A percentile compares a stretch with the other conserved stretches of the same genome.
Evolutionary conservation across 805 yeast genomes (phyloP).

Genomic region (Lipomyces lipofer): DNA sequence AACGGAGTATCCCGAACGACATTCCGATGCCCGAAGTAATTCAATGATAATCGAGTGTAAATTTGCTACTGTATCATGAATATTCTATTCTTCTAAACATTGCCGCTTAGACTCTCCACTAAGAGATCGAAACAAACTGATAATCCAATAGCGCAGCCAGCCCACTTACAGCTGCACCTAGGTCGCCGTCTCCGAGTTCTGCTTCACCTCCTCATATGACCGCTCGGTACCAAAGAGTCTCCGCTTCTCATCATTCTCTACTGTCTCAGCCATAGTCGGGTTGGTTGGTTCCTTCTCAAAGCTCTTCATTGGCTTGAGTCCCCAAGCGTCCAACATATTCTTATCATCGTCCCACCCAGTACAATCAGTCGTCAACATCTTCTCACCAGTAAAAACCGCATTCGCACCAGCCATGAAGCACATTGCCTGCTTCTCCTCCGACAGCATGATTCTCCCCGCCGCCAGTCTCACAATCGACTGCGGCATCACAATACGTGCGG

Average conservation of each 20-base stretch:
- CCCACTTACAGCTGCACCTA: neutral
- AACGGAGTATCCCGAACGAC: too few relatives aligned
- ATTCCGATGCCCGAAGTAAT: too few relatives aligned
- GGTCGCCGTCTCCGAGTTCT: neutral
- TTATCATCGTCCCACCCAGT: slow-evolving; percentile 83
- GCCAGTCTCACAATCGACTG: slow-evolving; percentile 68
- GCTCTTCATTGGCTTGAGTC: slow-evolving; percentile 41
- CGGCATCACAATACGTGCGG: slow-evolving; percentile 77
- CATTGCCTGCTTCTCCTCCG: slow-evolving; percentile 69
- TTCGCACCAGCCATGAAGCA: slow-evolving; percentile 79
- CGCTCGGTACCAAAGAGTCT: slow-evolving; percentile 7
- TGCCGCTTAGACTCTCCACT: too few relatives aligned
- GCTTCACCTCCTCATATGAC: slow-evolving; percentile 1
- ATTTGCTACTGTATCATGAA: too few relatives aligned
- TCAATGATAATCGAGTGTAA: too few relatives aligned
- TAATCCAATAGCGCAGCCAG: too few relatives aligned
- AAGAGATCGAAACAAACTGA: too few relatives aligned
- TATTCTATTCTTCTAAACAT: too few relatives aligned
- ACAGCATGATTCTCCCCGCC: slow-evolving; percentile 81
- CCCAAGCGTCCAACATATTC: slow-evolving; percentile 68
- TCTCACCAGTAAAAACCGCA: slow-evolving; percentile 79
- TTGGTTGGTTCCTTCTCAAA: slow-evolving; percentile 16
- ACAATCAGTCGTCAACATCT: slow-evolving; percentile 79
- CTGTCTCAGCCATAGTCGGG: slow-evolving; percentile 8
- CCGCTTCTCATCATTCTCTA: neutral